Base-by-base conservation (phyloP, 257 asterid genomes). In the Haberlea rhodopensis region DNA sequence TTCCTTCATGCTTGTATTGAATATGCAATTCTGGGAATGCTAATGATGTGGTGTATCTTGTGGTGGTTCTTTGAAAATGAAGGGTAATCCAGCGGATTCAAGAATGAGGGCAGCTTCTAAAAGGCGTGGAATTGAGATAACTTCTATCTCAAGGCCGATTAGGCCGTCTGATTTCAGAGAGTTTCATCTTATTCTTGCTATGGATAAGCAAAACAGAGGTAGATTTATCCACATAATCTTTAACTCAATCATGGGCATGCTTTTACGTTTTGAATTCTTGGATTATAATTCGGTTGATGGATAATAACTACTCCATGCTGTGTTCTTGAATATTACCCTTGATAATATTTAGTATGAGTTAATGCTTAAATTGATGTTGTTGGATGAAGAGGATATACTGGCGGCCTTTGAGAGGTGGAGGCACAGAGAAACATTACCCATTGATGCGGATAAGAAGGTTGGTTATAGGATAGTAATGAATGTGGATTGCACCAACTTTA, bases 191-290 rank as follows among this genome's bases (percentile, higher is more conserved):
- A 87, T 90, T 77, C 86, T 94, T 66, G 99, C 97, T 6, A 94
- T 94, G 99, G 99, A 94, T 72, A 71, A 65, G 71, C 90, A 69
- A 71, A 94, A 94, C 77, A 87, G 87, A 90, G 94, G 97, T 94
- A 68, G 27, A 64, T 49, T 46, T 18, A 20, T 62, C 27, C 2
- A 19, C 48, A 9, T 46, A 52, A 53, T 20, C 11, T 61, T 21
- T 15, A 28, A 11, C 22, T 70, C 10, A 23, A 24, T 20, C 48
- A 9, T 52, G 57, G 4, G 21, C 20, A 10, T 11, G 7, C n/a
- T 72, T 40, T 46, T 22, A n/a, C 6, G 20, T 20, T 67, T 34
- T 1, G 49, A 57, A 53, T 51, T 46, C 59, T 51, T 52, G 56
- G 27, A n/a, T 58, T 65, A 6, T 32, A 23, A 13, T 60, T 23